These are phyloP conservation scores for Wallemia hederae DNA, from an alignment of 1,284 basidiomycete genomes.

Conservation along the genomic window DNA sequence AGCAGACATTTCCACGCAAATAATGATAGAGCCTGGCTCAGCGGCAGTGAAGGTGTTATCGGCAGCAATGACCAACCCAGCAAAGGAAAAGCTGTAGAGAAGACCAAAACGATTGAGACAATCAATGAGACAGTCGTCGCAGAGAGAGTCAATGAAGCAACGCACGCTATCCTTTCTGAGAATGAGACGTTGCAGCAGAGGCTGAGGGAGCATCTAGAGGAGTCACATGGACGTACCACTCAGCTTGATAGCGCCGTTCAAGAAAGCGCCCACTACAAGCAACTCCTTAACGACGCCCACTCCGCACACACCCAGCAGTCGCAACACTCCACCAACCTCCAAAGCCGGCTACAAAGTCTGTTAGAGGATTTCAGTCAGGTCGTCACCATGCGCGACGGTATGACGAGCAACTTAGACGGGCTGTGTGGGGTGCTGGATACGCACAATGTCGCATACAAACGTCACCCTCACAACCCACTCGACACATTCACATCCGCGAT, in stretches of 20 bases:
- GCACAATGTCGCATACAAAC: not conserved
- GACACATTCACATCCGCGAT: not conserved
- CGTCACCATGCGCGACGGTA: not conserved
- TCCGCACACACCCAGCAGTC: not conserved
- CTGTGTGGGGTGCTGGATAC: not conserved
- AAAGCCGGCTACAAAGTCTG: not conserved
- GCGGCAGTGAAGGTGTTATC: not conserved
- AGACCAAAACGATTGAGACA: no score
- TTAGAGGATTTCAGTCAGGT: not conserved
- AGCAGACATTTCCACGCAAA: not conserved
- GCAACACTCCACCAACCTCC: not conserved
- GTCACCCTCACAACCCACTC: not conserved
- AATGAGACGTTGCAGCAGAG: no score
- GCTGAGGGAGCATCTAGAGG: no score
- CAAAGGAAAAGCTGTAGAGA: no score
- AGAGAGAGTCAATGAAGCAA: no score
- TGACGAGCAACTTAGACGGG: not conserved
- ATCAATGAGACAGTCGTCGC: no score
- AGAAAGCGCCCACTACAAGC: not conserved
- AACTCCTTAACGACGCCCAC: not conserved
- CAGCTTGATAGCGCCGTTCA: not conserved
- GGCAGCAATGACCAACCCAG: no score
- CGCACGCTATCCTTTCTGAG: no score
- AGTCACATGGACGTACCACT: not conserved
- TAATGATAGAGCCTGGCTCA: not conserved